Evolutionary conservation across 2,329 filamentous ascomycete species (phyloP), one percentile per base, ranked within the genome.

Genomic region (Parascedosporium putredinis): DNA sequence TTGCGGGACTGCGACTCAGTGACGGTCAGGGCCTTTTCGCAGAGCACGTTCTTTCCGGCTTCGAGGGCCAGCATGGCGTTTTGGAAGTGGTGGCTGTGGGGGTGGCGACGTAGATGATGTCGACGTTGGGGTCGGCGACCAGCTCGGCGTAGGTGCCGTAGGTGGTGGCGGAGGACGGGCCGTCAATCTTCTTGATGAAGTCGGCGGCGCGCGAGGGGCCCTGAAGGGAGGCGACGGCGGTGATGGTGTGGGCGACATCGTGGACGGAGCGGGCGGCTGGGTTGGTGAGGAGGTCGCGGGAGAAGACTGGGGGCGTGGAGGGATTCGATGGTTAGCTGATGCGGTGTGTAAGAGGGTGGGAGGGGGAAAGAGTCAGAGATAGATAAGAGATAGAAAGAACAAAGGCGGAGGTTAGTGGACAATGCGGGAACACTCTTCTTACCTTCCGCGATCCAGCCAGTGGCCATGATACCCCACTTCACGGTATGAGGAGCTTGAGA

Each of bases 51-150:
- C 74, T 95, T 95, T 59, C 87, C 86, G 6, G 85, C 86, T 56
- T 87, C 78, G 34, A 95, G 74, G 40, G 83, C 85, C n/a, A 94
- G 76, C 79, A 89, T 87, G 55, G 81, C 78, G 67, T 95, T 91
- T 65, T 94, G 88, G 71, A 90, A 95, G 71, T 95, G 89, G 65
- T 95, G 89, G 58, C 86, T 90, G 70, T 95, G 89, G 89, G 89
- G 3, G 89, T 95, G 22, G 88, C 88, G 50, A 95, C 79, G 66
- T 95, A 95, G 67, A 95, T 69, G 58, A 94, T 86, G 64, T 95
- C 86, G 56, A 95, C 78, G 58, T 87, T 77, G 5, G 83, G 71
- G 62, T 95, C 87, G 47, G 78, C 76, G 23, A 91, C 88, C 24
- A 95, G 77, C 62, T 89, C 86, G 54, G 82, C 75, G 67, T 95